Percentiles rank a stretch among this genome's conserved stretches.
Conservation (phyloP, 768 basidiomycete genomes). For the Lyophyllum shimeji region DNA sequence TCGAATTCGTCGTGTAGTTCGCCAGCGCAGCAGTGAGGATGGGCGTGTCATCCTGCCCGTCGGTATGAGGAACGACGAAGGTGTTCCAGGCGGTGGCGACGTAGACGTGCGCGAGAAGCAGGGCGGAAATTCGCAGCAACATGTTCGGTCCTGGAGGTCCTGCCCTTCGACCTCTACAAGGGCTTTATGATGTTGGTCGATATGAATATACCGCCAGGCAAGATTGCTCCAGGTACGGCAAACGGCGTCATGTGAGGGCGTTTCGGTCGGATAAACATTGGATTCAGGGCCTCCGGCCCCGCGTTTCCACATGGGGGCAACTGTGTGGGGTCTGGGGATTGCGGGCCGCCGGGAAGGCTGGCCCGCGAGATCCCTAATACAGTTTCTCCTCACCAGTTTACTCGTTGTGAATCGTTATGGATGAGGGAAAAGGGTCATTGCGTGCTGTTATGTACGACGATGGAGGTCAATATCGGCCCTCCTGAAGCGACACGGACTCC, state of each 20-base stretch:
- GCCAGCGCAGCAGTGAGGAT: conserved; percentile 43
- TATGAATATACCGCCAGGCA: background rate
- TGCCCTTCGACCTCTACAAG: background rate
- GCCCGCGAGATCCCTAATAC: background rate
- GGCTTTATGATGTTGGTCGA: background rate
- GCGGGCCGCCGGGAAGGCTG: background rate
- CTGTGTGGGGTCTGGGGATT: background rate
- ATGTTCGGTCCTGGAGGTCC: background rate
- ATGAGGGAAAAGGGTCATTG: too few relatives aligned
- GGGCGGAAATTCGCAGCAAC: conserved; percentile 7
- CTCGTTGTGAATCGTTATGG: too few relatives aligned
- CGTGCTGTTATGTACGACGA: too few relatives aligned
- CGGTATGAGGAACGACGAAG: conserved; percentile 48
- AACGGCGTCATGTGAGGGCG: background rate
- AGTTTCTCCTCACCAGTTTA: too few relatives aligned
- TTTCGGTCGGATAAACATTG: conserved; percentile 1
- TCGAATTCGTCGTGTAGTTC: conserved; percentile 39
- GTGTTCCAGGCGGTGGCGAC: conserved; percentile 42
- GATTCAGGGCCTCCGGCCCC: background rate
- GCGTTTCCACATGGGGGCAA: background rate
- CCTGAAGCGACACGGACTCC: too few relatives aligned
- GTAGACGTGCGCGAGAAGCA: conserved; percentile 23
- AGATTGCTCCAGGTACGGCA: background rate
- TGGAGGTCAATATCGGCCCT: too few relatives aligned
- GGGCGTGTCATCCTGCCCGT: conserved; percentile 52